Base-by-base conservation (phyloP, 2,329 filamentous ascomycete genomes). In the Trichoderma aggressivum region DNA sequence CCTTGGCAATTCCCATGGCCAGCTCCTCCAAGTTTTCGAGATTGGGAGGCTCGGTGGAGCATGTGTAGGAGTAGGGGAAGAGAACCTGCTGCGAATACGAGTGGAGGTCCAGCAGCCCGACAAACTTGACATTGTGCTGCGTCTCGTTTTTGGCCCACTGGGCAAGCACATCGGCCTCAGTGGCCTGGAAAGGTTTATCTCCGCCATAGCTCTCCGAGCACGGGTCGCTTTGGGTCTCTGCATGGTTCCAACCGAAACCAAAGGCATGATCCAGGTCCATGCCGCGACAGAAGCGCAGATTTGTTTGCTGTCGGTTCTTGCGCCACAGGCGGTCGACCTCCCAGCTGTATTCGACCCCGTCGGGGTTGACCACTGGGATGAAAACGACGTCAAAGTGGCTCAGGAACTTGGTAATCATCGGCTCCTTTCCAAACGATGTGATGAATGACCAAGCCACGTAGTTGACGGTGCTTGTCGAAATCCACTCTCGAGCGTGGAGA, bases 281-380 rank as follows among this genome's bases (percentile, higher is more conserved):
- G 10, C 96, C 96, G 7, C 87, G 90, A 79, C 96, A 99, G 81
- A 95, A 95, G 18, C 90, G 88, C 72, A 97, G 86, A 71, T 86
- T 90, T 0, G 94, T 98, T 64, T 90, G 87, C 79, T 98, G 95
- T 62, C 94, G 87, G 71, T 96, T 97, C 83, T 98, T 99, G 77
- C 95, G 92, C 95, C 95, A 99, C 0, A 99, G 85, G 8, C 96
- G 90, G 80, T 99, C 95, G 1, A 89, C 89, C 72, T 94, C 89
- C 95, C 95, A 98, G 0, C 93, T 94, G 81, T 97, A 98, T 74
- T 94, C 91, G 78, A 98, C 97, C 34, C 96, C 96, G 79, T 99
- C 96, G 0, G 95, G 94, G 78, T 99, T 99, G 71, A 96, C 82
- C 0, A 93, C 93, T 0, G 96, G 96, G 28, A 98, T 87, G 75